Evolutionary conservation across 805 yeast species (phyloP).

Genomic region (Torulaspora franciscae): DNA sequence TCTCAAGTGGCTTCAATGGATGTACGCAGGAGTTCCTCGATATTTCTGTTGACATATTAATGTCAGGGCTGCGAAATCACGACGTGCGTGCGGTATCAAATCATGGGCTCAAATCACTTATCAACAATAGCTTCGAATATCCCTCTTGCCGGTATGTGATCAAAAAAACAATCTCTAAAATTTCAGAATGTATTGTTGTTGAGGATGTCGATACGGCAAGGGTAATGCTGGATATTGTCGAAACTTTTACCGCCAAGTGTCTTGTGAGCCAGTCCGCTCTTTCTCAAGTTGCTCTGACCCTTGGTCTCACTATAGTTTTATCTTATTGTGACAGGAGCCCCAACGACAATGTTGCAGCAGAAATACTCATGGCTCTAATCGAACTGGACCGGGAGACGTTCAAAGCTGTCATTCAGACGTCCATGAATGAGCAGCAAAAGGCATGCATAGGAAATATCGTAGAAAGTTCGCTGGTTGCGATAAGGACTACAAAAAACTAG

Average conservation of each 20-base stretch:
- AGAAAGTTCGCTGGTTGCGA: constrained; percentile 6
- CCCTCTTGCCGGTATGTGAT: constrained; percentile 38
- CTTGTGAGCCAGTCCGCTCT: constrained; percentile 19
- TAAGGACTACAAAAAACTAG: neutral
- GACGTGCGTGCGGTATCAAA: constrained; percentile 42
- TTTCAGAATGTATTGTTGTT: constrained; percentile 34
- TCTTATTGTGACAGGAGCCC: constrained; percentile 33
- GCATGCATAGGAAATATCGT: constrained; percentile 19
- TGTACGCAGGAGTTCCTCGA: constrained; percentile 39
- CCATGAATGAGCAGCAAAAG: constrained; percentile 39
- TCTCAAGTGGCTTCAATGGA: constrained; percentile 35
- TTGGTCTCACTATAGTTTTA: constrained; percentile 35
- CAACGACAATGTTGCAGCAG: constrained; percentile 37
- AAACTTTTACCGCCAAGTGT: constrained; percentile 39
- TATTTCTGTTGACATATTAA: constrained; percentile 34
- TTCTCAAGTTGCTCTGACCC: constrained; percentile 10
- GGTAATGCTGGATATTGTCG: constrained; percentile 30
- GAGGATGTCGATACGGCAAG: constrained; percentile 2
- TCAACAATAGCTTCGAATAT: constrained; percentile 28
- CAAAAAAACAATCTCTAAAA: constrained; percentile 43
- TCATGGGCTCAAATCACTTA: constrained; percentile 59
- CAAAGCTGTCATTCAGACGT: constrained; percentile 42
- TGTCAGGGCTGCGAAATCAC: constrained; percentile 35
- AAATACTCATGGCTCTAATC: constrained; percentile 46
- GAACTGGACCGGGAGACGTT: constrained; percentile 43